Evolutionary conservation across 2,329 filamentous ascomycete species (phyloP), one percentile per base, ranked within the genome.

Genomic region (Cordyceps militaris): DNA sequence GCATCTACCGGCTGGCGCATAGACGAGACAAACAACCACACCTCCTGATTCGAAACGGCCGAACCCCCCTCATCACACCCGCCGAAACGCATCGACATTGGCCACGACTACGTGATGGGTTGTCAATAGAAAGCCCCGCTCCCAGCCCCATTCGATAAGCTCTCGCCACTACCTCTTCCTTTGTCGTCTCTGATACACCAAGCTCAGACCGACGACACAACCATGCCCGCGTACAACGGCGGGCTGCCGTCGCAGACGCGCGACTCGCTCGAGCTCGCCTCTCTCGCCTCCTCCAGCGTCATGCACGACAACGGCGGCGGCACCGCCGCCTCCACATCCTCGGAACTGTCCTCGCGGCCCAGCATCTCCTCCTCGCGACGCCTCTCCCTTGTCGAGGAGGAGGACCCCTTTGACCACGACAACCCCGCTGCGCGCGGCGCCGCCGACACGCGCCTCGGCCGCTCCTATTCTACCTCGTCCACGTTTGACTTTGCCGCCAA

Each of bases 181-280:
- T 21, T n/a, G 13, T 14, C 16, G 8, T 16, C 49, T 30, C 9
- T 34, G 16, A 48, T 9, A 9, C 16, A 32, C 34, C 13, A 14
- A 38, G n/a, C 10, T 7, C 26, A 4, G 16, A 24, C 26, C 21
- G 14, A 38, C 53, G 26, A 54, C 28, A 46, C n/a, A 24, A 28
- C 26, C 14, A 57, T 57, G 55, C 55, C 55, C 28, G 47, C 55
- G 34, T 51, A 57, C 47, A 57, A 51, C 10, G 47, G 55, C 55
- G 73, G 70, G 65, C 71, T 75, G 58, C 74, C 75, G 62, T 70
- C 74, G 63, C 73, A 76, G 62, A 72, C 84, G 61, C 89, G 94
- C 75, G 94, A 99, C 79, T 97, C 93, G 48, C 85, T 99, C 68
- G 94, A 99, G 77, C 87, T 99, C 59, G 94, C 92, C 60, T 97